Evolutionary conservation across 2,329 filamentous ascomycete genomes (phyloP).

Genomic region (Fusarium sacchari): DNA sequence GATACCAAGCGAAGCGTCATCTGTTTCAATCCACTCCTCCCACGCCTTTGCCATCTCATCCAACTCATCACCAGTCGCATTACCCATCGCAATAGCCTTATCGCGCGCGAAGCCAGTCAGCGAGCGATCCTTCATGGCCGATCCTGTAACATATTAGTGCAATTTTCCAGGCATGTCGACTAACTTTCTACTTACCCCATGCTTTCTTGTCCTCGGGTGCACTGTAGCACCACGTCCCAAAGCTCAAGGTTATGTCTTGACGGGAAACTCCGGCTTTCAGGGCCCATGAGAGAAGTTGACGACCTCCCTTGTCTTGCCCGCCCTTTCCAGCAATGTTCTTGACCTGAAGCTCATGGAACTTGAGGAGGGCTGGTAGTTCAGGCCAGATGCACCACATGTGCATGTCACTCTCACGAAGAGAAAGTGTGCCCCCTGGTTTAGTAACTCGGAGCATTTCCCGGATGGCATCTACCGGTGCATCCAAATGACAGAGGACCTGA

Average conservation of each 20-base stretch:
- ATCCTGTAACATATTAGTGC: constrained; percentile 29
- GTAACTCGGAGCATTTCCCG: constrained; percentile 56
- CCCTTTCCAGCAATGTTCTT: constrained; percentile 39
- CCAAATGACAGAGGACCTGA: constrained; percentile 56
- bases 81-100: constrained; percentile 40
- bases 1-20: constrained; percentile 45
- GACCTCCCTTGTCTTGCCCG: constrained; percentile 41
- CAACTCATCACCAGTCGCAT: constrained; percentile 39
- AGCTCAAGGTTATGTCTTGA: constrained; percentile 38
- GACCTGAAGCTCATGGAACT: constrained; percentile 38
- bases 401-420: constrained; percentile 49
- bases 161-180: rapidly evolving
- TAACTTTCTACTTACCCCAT: constrained; percentile 38
- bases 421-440: constrained; percentile 54
- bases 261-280: constrained; percentile 39
- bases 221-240: constrained; percentile 47
- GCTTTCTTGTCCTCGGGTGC: constrained; percentile 34
- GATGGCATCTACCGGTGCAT: constrained; percentile 48
- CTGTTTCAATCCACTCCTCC: constrained; percentile 41
- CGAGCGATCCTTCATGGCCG: constrained; percentile 42
- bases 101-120: constrained; percentile 37
- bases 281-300: constrained; percentile 44
- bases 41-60: constrained; percentile 45
- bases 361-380: constrained; percentile 36
- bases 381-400: constrained; percentile 46